Conservation (phyloP, 257 asterid genomes). For the Solanum paucissectum region DNA sequence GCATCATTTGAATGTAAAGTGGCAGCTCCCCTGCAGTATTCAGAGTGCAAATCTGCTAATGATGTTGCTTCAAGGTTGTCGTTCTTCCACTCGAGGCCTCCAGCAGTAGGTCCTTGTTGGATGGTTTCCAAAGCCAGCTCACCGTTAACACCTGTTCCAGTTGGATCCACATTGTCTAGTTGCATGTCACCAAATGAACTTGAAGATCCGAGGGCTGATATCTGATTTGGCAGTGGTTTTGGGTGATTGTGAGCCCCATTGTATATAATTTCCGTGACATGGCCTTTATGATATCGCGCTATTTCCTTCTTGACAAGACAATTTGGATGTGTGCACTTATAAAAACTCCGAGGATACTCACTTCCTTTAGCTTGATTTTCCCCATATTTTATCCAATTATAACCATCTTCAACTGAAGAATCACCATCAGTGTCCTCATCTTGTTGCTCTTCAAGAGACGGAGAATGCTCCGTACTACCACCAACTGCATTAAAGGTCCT, state of each 20-base stretch:
- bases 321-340: constrained; percentile 57
- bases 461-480: constrained; percentile 30
- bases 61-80: constrained; percentile 37
- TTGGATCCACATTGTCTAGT: constrained; percentile 35
- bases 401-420: constrained; percentile 58
- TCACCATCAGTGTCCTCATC: constrained; percentile 34
- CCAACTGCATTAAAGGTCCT: constrained; percentile 11
- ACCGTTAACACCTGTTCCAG: constrained; percentile 9
- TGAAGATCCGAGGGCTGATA: constrained; percentile 32
- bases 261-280: constrained; percentile 63
- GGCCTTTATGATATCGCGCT: constrained; percentile 58
- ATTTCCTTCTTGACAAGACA: constrained; percentile 75
- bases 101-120: constrained; percentile 29
- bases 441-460: constrained; percentile 41
- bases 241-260: constrained; percentile 71
- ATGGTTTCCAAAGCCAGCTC: constrained; percentile 28
- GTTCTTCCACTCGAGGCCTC: constrained; percentile 26
- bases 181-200: constrained; percentile 27
- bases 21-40: constrained; percentile 24
- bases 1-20: constrained; percentile 18
- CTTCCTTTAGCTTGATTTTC: constrained; percentile 82
- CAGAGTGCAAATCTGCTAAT: constrained; percentile 27
- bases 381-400: constrained; percentile 79
- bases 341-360: constrained; percentile 69
- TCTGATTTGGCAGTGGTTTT: constrained; percentile 49